Evolutionary conservation across 306 rosid species (phyloP), one percentile per base, ranked within the genome.

Genomic region (Sindora glabra): DNA sequence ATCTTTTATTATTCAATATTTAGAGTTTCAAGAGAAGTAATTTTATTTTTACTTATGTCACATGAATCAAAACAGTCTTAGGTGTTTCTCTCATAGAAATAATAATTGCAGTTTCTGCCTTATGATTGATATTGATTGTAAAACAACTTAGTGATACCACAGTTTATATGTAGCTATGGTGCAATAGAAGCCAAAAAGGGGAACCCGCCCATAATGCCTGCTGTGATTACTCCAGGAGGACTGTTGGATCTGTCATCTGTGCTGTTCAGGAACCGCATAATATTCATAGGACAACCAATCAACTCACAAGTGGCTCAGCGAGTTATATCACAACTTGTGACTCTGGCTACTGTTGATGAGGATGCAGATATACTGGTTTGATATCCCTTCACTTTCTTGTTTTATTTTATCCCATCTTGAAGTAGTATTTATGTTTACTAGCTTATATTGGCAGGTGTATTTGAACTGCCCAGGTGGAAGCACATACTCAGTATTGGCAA

Each of bases 381-480:
- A 16, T 67, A 45, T 37, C 25, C 32, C 55, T 75, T 39, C 46
- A 40, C 49, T 32, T 23, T 55, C 11, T 33, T 41, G 10, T 66
- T 67, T 32, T 26, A 22, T 26, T 38, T n/a, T n/a, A n/a, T n/a
- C n/a, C 5, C 45, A 11, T 24, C 49, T 36, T 11, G 64, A 50
- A 18, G 22, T 17, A 33, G 41, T n/a, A 56, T 62, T 63, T 50
- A 37, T 62, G 47, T 41, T 4, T 17, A 25, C 66, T 52, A 72
- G 48, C 72, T 73, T 48, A 19, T 68, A 21, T 59, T 67, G 70
- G 52, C 83, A 92, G 96, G 64, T 92, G 59, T 92, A 92, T 74
- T 56, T 92, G 68, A 92, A 92, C 68, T 92, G 96, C 75, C 96
- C 96, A 22, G 99, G 99, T 56, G 96, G 96, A 68, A 92, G 89